phyloP scores from a whole-genome alignment of 768 basidiomycete genomes.

The Agaricus subrufescens region DNA sequence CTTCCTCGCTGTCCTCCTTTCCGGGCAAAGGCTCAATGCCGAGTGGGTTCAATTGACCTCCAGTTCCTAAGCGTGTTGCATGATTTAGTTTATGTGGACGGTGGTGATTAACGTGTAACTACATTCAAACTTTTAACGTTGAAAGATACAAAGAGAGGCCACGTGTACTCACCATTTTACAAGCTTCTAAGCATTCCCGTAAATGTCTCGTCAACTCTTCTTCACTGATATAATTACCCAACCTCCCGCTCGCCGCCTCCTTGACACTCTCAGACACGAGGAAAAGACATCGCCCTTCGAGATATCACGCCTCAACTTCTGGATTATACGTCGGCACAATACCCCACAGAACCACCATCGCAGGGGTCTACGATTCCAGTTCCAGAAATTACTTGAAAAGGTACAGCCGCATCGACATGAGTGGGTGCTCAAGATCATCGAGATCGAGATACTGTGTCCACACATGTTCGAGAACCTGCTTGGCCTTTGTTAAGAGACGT shows the following conservation, averaged over 20 bases:
- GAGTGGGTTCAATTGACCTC: conserved; percentile 53
- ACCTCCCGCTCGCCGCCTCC: conserved; percentile 41
- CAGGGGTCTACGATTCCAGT: conserved; percentile 62
- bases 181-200: conserved; percentile 78
- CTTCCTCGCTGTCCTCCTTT: conserved; percentile 32
- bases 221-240: conserved; percentile 52
- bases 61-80: conserved; percentile 74
- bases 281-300: conserved; percentile 93
- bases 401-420: conserved; percentile 65
- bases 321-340: conserved; percentile 79
- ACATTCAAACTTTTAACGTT: conserved; percentile 7
- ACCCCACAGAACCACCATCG: conserved; percentile 71
- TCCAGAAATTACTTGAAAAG: conserved; percentile 85
- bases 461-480: conserved; percentile 57
- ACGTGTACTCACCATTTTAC: conserved; percentile 59
- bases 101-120: conserved; percentile 70
- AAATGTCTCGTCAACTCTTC: conserved; percentile 77
- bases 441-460: conserved; percentile 61
- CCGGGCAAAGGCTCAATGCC: conserved; percentile 61
- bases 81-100: conserved; percentile 70
- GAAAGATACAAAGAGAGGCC: not conserved
- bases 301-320: conserved; percentile 89
- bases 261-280: conserved; percentile 71
- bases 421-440: conserved; percentile 69
- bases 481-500: conserved; percentile 83